Evolutionary conservation across 2,329 filamentous ascomycete species (phyloP).

Genomic region (Exophiala bonariae): DNA sequence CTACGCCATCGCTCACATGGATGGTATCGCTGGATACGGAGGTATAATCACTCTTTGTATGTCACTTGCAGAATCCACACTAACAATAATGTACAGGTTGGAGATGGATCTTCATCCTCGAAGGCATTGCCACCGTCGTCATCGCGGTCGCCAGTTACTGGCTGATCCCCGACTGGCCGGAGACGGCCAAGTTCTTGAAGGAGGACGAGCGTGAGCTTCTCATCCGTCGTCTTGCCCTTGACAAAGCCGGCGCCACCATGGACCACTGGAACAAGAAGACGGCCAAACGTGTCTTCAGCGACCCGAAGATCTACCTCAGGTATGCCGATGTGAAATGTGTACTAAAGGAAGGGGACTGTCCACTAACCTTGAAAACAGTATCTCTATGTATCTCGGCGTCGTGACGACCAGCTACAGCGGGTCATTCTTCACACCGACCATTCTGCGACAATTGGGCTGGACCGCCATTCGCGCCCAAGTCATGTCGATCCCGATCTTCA

Average conservation of each 20-base stretch:
- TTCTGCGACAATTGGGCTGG: conserved; percentile 37
- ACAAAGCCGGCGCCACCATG: conserved; percentile 29
- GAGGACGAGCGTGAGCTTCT: conserved; percentile 34
- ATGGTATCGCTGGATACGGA: conserved; percentile 37
- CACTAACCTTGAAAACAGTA: conserved; percentile 21
- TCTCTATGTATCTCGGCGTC: conserved; percentile 34
- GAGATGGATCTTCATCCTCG: conserved; percentile 40
- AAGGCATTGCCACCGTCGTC: conserved; percentile 34
- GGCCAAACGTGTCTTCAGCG: conserved; percentile 32
- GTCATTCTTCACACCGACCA: conserved; percentile 37
- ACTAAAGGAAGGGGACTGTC: too few relatives aligned
- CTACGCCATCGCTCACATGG: conserved; percentile 53
- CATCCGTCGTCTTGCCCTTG: conserved; percentile 35
- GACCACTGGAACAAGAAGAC: conserved; percentile 33
- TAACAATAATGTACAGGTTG: too few relatives aligned
- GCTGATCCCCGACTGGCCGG: conserved; percentile 35
- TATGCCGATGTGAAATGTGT: conserved; percentile 26
- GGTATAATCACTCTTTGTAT: too few relatives aligned
- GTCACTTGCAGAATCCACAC: too few relatives aligned
- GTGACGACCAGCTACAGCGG: conserved; percentile 37
- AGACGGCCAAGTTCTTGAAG: conserved; percentile 34
- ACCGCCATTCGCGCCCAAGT: conserved; percentile 33
- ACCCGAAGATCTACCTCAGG: conserved; percentile 37
- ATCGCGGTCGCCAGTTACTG: conserved; percentile 30
- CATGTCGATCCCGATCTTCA: conserved; percentile 38